These are phyloP conservation scores for Fusarium ramigenum DNA, from an alignment of 2,329 filamentous ascomycete genomes.

Conservation along the genomic window DNA sequence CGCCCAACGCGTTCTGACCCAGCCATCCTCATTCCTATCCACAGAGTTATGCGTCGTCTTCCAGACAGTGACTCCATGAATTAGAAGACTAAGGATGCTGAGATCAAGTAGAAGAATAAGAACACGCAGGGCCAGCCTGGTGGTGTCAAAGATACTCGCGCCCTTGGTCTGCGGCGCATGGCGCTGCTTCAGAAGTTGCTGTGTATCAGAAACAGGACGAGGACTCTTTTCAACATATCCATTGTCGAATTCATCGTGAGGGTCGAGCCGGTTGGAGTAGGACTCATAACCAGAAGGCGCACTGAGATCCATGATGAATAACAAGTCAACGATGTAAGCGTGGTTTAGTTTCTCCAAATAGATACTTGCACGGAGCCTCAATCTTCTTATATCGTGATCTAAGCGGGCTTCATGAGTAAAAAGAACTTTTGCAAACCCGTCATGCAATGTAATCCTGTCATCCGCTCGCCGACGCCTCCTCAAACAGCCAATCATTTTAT, in stretches of 20 bases:
- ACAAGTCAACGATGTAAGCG: background rate
- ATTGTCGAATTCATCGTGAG: conserved; percentile 1
- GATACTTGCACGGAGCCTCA: background rate
- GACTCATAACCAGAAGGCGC: conserved; percentile 4
- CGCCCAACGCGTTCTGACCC: conserved; percentile 8
- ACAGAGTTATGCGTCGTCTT: conserved; percentile 9
- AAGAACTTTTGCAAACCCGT: background rate
- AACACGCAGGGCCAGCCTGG: background rate
- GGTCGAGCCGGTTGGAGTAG: conserved; percentile 12
- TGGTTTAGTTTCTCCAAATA: background rate
- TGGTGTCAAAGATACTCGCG: background rate
- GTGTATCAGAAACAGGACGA: background rate
- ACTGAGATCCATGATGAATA: conserved; percentile 3
- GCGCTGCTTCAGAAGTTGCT: background rate
- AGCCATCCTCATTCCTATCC: conserved; percentile 9
- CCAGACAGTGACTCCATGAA: background rate
- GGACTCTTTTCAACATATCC: background rate
- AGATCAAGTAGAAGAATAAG: conserved; percentile 1
- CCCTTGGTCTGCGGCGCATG: background rate
- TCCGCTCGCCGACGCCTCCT: background rate
- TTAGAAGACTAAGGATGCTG: background rate
- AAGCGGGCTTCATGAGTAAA: too few species aligned
- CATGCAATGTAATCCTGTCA: background rate
- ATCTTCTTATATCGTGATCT: background rate
- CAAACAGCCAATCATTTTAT: background rate